A percentile compares a stretch with the other conserved stretches of the same genome.
These are phyloP conservation scores for Mycena vitilis DNA, from an alignment of 768 basidiomycete genomes.

Conservation along the genomic window DNA sequence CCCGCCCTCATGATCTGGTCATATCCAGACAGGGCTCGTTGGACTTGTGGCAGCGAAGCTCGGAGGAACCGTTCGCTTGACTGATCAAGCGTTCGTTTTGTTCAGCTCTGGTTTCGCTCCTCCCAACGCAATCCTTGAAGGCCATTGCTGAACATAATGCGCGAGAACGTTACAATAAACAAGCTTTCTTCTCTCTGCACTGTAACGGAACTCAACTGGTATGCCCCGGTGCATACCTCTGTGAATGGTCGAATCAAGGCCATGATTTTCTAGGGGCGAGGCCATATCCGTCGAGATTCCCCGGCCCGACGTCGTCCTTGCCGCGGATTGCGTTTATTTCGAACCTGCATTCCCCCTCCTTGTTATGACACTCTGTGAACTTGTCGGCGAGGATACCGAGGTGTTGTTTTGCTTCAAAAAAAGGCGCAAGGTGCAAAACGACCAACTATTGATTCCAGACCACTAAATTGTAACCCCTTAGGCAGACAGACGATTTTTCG, in stretches of 20 bases:
- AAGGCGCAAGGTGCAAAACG: constrained; percentile 75
- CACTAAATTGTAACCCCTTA: constrained; percentile 43
- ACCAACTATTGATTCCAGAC: constrained; percentile 2
- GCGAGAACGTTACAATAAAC: constrained; percentile 77
- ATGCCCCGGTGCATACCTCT: constrained; percentile 36
- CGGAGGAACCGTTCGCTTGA: constrained; percentile 79
- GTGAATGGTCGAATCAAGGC: constrained; percentile 1
- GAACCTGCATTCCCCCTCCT: constrained; percentile 93
- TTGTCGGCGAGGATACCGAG: constrained; percentile 63
- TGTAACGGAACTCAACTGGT: constrained; percentile 89
- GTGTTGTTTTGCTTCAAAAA: constrained; percentile 96
- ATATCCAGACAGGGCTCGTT: constrained; percentile 79
- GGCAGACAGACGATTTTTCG: constrained; percentile 93
- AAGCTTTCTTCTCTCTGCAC: constrained; percentile 60
- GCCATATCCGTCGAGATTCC: constrained; percentile 60
- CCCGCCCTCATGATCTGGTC: constrained; percentile 4
- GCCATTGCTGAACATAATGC: constrained; percentile 83
- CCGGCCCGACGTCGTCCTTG: constrained; percentile 77
- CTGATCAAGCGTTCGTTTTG: constrained; percentile 87
- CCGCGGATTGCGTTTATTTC: constrained; percentile 96
- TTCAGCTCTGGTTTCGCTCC: constrained; percentile 26
- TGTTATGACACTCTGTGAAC: constrained; percentile 78
- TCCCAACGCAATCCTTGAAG: constrained; percentile 52
- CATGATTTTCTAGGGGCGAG: constrained; percentile 66
- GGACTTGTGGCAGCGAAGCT: constrained; percentile 84